Base-by-base conservation (phyloP, 228 moss, liverwort and hornwort genomes). In the Sphagnum fallax region DNA sequence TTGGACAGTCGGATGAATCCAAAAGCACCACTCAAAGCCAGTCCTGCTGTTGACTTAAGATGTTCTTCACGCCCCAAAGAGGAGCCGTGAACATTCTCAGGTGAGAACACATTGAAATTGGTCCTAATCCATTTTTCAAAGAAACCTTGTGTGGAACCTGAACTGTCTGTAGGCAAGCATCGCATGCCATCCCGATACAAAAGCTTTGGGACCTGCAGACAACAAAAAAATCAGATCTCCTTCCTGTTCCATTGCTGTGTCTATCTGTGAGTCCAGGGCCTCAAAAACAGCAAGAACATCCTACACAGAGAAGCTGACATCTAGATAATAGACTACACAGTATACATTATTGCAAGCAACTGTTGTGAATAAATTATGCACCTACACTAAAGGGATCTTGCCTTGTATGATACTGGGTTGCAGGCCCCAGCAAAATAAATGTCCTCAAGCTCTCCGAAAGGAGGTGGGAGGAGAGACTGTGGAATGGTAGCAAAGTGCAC, bases 121-220 rank as follows among this genome's bases (percentile, higher is more conserved):
- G 88, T 84, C 14, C 79, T 77, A 5, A 98, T 9, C 97, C 97
- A 98, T 69, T 91, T 91, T 64, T 98, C 90, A 50, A 53, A 49
- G 61, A 89, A 89, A 1, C 90, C 97, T 76, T 93, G 97, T 13
- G 79, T 72, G 51, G 97, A 93, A 66, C 97, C 97, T 62, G 93
- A 91, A 72, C 76, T 90, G 72, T 72, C 75, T n/a, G 88, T 90
- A 6, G 91, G 90, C 65, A 93, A 87, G 78, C 93, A 91, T 18
- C 68, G 90, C 93, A 98, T 88, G 67, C 97, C 93, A 76, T 98
- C 97, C 74, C 93, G 79, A 58, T 83, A 98, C 48, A 98, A 66
- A 57, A 98, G 81, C 72, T 93, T 98, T 8, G 97, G 97, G 67
- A 98, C 77, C 87, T 94, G 79, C 65, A 77, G 60, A 16, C 16